Evolutionary conservation across 371 early-diverging fungal genomes (phyloP), one percentile per base, ranked within the genome.

Genomic region (Syncephalis plumigaleata): DNA sequence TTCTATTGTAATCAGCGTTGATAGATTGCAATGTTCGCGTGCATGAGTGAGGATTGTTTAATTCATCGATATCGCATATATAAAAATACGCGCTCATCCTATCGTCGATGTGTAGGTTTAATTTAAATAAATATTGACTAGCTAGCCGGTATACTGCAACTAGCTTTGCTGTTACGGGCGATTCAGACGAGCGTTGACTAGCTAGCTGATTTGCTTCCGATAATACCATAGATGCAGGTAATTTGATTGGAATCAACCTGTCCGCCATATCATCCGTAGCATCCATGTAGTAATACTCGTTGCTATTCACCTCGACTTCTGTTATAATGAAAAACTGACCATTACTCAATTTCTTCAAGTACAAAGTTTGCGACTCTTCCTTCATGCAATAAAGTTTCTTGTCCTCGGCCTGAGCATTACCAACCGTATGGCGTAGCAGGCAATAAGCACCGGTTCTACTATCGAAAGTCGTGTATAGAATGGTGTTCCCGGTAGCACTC

Each of bases 181-280:
- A 56, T 44, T 69, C 65, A 42, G 73, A 59, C 42, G n/a, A 70
- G 40, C 36, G 47, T 56, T 22, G 26, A 25, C 17, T 38, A 53
- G 39, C 23, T 54, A 27, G 55, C 44, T 18, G 55, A 51, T 0
- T 53, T 51, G 39, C 56, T 51, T 8, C 68, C 44, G 17, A 66
- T 58, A 15, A 77, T 51, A 49, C 53, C 65, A 11, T 66, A 38
- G 0, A 66, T 72, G 50, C 76, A 76, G 25, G 69, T 68, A 2
- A 75, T 72, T 25, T 72, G 57, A 47, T n/a, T n/a, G n/a, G n/a
- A n/a, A n/a, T n/a, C n/a, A 73, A 76, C 0, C 71, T 74, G 9
- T 63, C 45, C 11, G 68, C 45, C 44, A 64, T 64, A 44, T 76
- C 49, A 26, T 74, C 44, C 27, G 76, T 58, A 53, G 60, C 72